Evolutionary conservation across 768 basidiomycete species (phyloP), one percentile per base, ranked within the genome.

Genomic region (Hydnum rufescens): DNA sequence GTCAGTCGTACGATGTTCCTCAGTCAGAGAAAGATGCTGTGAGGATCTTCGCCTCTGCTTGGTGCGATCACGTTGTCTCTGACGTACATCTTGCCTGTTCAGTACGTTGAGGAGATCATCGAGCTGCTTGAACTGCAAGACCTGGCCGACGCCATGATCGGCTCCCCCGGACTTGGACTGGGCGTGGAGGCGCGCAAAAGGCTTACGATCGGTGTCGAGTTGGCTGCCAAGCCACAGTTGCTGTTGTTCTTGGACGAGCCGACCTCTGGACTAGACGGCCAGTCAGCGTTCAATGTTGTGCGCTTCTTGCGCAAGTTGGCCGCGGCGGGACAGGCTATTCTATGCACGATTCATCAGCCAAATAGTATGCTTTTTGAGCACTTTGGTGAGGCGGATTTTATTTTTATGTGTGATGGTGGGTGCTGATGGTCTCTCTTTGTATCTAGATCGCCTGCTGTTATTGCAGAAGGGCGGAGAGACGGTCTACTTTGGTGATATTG

Each of bases 401-500:
- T n/a, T n/a, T n/a, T n/a, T n/a, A n/a, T n/a, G n/a, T n/a, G n/a
- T n/a, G n/a, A n/a, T n/a, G n/a, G n/a, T n/a, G n/a, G n/a, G n/a
- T n/a, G n/a, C n/a, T n/a, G n/a, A n/a, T n/a, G n/a, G n/a, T n/a
- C n/a, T n/a, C n/a, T n/a, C n/a, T n/a, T n/a, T n/a, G n/a, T n/a
- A n/a, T n/a, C n/a, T n/a, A 16, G 44, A 71, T 57, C 64, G 66
- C 4, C 61, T 73, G 13, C 64, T 73, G 5, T 63, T 71, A 51
- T 61, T 71, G 28, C 78, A 88, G 59, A 69, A 70, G 16, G 89
- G 89, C 1, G 89, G 89, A 4, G 78, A 85, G 63, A 89, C 87
- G 0, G 84, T 90, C n/a, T 93, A 92, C 70, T 92, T 86, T 60
- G 89, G 88, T 39, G 81, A 84, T 55, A 85, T 92, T 49, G 89